Base-by-base conservation (phyloP, 345 rosid species). In the Lagerstroemia speciosa region DNA sequence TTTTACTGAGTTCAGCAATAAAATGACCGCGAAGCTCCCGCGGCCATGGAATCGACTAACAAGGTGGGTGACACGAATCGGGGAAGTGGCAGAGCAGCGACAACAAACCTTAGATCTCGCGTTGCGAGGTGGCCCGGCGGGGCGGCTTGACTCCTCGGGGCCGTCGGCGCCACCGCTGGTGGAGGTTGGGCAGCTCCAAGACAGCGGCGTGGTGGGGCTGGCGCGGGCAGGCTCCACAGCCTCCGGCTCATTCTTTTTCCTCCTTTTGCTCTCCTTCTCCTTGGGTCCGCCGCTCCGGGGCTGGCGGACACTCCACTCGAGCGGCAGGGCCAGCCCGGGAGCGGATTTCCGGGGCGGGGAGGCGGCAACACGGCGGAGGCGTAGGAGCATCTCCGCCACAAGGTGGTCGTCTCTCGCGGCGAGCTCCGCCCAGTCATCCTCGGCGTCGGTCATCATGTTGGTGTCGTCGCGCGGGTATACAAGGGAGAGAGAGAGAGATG, bases 191-290 rank as follows among this genome's bases (percentile, higher is more conserved):
- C 87, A 91, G 73, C 92, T 92, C 88, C 86, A 92, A 0, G 98
- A 89, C 43, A 92, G 94, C 57, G 96, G 98, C 7, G 96, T 89
- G 74, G 89, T 83, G 52, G 98, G 98, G 32, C 98, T 89, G 32
- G 83, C 92, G 33, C 96, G 86, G 11, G 85, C 55, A 8, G 72
- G 36, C 62, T 83, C 9, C 75, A 78, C 73, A 79, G 82, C 70
- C 78, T 87, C 10, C 45, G 3, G 45, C 45, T 12, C 15, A 8
- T 75, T 80, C 73, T 82, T 82, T 70, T 77, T 87, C 67, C 31
- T 12, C 60, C 40, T 29, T 29, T 62, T 52, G 43, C 33, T 15
- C 43, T 37, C 53, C 26, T 68, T 24, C 64, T 41, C 43, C 55
- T 38, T 37, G 61, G 43, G 41, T 11, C n/a, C 46, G 66, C 72